phyloP scores from a whole-genome alignment of 805 yeast genomes.

The Kodamaea kakaduensis region DNA sequence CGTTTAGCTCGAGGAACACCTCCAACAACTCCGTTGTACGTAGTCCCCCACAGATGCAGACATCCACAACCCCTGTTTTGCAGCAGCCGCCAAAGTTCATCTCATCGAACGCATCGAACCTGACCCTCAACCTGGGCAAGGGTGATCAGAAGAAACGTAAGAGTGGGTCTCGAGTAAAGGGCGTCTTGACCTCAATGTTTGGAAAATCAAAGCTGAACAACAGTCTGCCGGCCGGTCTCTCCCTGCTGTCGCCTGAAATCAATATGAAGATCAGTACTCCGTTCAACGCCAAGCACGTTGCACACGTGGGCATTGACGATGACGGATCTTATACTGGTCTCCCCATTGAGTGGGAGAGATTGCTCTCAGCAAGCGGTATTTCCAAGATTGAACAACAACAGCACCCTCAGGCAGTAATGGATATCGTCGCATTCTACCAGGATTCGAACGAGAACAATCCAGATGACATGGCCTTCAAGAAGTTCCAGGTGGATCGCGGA shows the following conservation, averaged over 20 bases:
- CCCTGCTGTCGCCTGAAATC: constrained; percentile 13
- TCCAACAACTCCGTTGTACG: constrained; percentile 24
- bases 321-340: constrained; percentile 88
- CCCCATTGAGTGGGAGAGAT: constrained; percentile 88
- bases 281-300: constrained; percentile 82
- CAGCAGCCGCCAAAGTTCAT: constrained; percentile 15
- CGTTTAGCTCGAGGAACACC: constrained; percentile 10
- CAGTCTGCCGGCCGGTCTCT: constrained; percentile 12
- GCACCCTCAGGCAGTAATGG: constrained; percentile 92
- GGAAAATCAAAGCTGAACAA: constrained; percentile 25
- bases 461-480: constrained; percentile 42
- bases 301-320: constrained; percentile 89
- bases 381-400: constrained; percentile 83
- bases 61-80: constrained; percentile 18
- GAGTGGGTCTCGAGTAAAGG: constrained; percentile 52
- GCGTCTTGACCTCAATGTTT: constrained; percentile 54
- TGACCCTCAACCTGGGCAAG: constrained; percentile 8
- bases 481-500: constrained; percentile 29
- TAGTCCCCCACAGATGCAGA: constrained; percentile 13
- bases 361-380: constrained; percentile 81
- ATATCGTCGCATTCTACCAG: constrained; percentile 81
- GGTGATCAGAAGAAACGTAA: constrained; percentile 23
- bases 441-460: constrained; percentile 42
- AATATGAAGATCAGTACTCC: constrained; percentile 80
- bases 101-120: constrained; percentile 5